Conservation (phyloP, 1,284 basidiomycete species). For the Rhizopogon parksii region DNA sequence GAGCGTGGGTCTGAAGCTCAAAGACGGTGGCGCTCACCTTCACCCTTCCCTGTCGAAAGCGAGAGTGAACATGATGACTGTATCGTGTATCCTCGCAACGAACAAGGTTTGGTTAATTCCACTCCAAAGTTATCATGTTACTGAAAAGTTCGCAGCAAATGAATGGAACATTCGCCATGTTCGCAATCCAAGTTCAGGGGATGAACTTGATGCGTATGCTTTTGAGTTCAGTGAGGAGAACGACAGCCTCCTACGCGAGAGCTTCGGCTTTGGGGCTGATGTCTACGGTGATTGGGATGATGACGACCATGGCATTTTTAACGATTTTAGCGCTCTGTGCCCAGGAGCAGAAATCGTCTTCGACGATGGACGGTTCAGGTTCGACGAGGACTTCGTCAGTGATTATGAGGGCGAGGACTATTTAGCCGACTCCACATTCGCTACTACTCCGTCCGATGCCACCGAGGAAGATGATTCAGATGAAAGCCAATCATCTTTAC, state of each 20-base stretch:
- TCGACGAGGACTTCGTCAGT: slow-evolving; percentile 9
- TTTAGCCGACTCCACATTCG: slow-evolving; percentile 15
- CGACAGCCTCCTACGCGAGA: slow-evolving; percentile 22
- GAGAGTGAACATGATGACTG: slow-evolving; percentile 19
- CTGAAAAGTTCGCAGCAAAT: slow-evolving; percentile 15
- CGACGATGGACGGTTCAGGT: slow-evolving; percentile 6
- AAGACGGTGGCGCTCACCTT: slow-evolving; percentile 17
- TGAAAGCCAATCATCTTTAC: slow-evolving; percentile 19
- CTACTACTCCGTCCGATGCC: slow-evolving; percentile 22
- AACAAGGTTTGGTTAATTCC: slow-evolving; percentile 14
- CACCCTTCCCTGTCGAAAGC: slow-evolving; percentile 15
- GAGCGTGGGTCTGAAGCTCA: slow-evolving; percentile 16
- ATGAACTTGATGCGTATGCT: slow-evolving; percentile 19
- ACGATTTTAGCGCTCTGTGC: slow-evolving; percentile 13
- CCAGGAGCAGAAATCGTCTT: background rate
- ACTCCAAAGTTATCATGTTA: background rate
- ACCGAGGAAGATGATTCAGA: slow-evolving; percentile 25
- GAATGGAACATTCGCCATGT: slow-evolving; percentile 23
- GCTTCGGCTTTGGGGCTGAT: slow-evolving; percentile 12
- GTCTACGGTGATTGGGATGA: slow-evolving; percentile 21
- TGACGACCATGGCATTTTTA: slow-evolving; percentile 16
- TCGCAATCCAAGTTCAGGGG: slow-evolving; percentile 12
- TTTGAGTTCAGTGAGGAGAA: slow-evolving; percentile 21
- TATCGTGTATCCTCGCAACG: slow-evolving; percentile 24
- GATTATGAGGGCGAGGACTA: slow-evolving; percentile 5